These are phyloP conservation scores for Cudoniella acicularis DNA, from an alignment of 495 filamentous ascomycete genomes.

Conservation along the genomic window DNA sequence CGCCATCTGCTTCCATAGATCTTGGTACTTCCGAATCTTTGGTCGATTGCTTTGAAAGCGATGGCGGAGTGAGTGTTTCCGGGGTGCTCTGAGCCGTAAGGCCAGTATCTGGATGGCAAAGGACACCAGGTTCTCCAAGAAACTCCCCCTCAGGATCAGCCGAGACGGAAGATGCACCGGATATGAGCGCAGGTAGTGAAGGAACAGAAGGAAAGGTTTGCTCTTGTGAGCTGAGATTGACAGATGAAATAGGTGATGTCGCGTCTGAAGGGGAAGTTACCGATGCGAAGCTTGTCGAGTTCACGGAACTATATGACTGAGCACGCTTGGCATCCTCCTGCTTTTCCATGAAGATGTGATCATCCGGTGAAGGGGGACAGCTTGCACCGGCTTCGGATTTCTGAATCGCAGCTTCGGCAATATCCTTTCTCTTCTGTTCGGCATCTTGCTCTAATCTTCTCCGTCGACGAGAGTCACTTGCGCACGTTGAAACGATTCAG, in stretches of 20 bases:
- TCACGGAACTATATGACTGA: slow-evolving; percentile 40
- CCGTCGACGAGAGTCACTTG: slow-evolving; percentile 26
- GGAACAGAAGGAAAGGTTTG: slow-evolving; percentile 68
- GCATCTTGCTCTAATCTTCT: slow-evolving; percentile 20
- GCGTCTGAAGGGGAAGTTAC: slow-evolving; percentile 48
- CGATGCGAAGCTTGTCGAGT: slow-evolving; percentile 39
- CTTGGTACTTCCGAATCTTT: slow-evolving; percentile 16
- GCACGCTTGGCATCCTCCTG: slow-evolving; percentile 31
- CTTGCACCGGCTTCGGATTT: slow-evolving; percentile 18
- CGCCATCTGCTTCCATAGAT: background rate
- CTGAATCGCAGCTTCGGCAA: background rate
- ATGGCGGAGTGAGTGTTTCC: slow-evolving; percentile 49
- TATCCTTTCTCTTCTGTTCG: slow-evolving; percentile 11
- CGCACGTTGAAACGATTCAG: slow-evolving; percentile 24
- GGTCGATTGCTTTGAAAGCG: slow-evolving; percentile 26
- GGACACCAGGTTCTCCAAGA: slow-evolving; percentile 42
- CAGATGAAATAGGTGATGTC: slow-evolving; percentile 53
- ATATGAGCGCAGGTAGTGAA: slow-evolving; percentile 71
- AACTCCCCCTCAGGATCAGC: slow-evolving; percentile 54
- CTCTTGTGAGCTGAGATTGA: slow-evolving; percentile 53
- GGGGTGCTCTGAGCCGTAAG: slow-evolving; percentile 40
- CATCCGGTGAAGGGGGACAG: slow-evolving; percentile 50
- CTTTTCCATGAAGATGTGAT: slow-evolving; percentile 31
- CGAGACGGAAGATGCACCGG: slow-evolving; percentile 77
- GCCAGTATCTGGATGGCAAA: slow-evolving; percentile 23